phyloP scores from a whole-genome alignment of 805 yeast genomes.

The Wickerhamiella sergipiensis region DNA sequence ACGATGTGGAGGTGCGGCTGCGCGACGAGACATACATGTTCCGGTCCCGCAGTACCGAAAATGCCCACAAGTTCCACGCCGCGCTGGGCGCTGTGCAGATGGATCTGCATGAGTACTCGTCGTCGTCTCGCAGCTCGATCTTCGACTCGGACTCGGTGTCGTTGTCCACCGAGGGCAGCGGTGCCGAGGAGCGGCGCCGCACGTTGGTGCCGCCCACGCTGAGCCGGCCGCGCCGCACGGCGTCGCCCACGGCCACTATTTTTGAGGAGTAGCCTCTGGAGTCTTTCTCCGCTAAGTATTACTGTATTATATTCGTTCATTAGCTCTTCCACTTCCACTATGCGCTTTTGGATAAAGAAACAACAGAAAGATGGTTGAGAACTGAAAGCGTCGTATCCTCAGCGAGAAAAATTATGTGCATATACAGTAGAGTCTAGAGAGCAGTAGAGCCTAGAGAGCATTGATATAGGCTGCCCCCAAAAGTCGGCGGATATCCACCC shows the following conservation, averaged over 20 bases:
- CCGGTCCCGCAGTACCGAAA: slow-evolving; percentile 15
- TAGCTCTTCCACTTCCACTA: no score
- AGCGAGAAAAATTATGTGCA: no score
- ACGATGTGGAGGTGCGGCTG: slow-evolving; percentile 16
- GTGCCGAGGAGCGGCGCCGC: slow-evolving; percentile 5
- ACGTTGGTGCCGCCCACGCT: slow-evolving; percentile 14
- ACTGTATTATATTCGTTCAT: not conserved
- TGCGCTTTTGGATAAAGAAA: no score
- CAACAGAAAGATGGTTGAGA: no score
- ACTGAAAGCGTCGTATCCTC: no score
- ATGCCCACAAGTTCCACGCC: slow-evolving; percentile 12
- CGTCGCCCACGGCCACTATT: not conserved
- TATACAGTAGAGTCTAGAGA: not conserved
- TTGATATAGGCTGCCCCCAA: slow-evolving; percentile 64
- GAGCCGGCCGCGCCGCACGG: slow-evolving; percentile 4
- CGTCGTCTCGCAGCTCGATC: not conserved
- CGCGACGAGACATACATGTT: slow-evolving; percentile 17
- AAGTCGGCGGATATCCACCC: slow-evolving; percentile 73
- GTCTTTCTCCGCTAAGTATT: no score
- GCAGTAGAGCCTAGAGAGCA: slow-evolving; percentile 18
- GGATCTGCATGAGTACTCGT: slow-evolving; percentile 1
- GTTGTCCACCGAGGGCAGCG: not conserved
- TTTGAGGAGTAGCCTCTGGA: not conserved
- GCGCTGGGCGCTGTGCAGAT: slow-evolving; percentile 10
- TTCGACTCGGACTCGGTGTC: not conserved